Base-by-base conservation (phyloP, 768 basidiomycete species). In the Rubroboletus satanas region DNA sequence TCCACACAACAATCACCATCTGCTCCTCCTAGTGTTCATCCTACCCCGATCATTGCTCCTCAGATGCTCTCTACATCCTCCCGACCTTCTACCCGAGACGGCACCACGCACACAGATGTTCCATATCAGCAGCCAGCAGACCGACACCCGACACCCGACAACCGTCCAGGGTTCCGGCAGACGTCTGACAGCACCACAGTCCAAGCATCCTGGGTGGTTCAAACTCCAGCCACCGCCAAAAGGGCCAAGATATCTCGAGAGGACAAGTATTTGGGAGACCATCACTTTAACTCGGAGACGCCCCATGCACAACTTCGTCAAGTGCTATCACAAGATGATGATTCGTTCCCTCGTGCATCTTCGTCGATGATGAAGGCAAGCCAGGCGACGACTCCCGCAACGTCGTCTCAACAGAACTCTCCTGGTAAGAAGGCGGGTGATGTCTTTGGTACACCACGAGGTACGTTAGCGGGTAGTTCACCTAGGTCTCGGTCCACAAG, bases 181-280 rank as follows among this genome's bases (percentile, higher is more conserved):
- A n/a, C 53, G 31, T 58, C 68, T 9, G 61, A 50, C 35, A 31
- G 48, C 7, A 51, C 62, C 41, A 71, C 65, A 5, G 55, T 72
- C 33, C 61, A 69, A 51, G 62, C 64, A 21, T 61, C 71, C 14
- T 71, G 71, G 70, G 60, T 73, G 17, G 67, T 71, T 11, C 70
- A 71, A 41, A 71, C 64, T 11, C 58, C 69, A 4, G 54, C 59
- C n/a, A 57, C 58, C n/a, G 50, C 48, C 31, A 71, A 57, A 45
- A 53, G 44, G 36, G 15, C 60, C 43, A 58, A 47, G 23, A 58
- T 60, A 52, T 57, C 64, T 38, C 60, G 58, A 15, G 69, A 71
- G 51, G 69, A 72, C 38, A 70, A 72, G 50, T 70, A 70, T 45
- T 49, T 63, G 37, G 60, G 60, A 33, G 61, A 58, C 17, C 60